Percentiles rank a stretch among this genome's conserved stretches.
phyloP scores from a whole-genome alignment of 176 grass and related monocot genomes.

The Carex cristatella region DNA sequence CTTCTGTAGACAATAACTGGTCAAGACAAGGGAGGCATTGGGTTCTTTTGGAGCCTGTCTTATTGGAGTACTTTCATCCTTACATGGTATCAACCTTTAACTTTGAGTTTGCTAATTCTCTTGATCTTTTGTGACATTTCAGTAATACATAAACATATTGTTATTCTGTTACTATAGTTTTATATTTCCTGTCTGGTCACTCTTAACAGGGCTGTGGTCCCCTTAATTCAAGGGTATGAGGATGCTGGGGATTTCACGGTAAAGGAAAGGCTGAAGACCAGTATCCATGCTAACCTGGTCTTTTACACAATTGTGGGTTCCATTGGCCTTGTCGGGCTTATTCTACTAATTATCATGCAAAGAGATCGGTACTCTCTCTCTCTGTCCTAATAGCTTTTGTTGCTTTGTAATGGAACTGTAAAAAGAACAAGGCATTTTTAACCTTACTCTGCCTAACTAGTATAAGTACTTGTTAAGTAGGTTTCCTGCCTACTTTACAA shows the following conservation, averaged over 20 bases:
- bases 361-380: constrained; percentile 54
- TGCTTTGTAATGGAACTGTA: constrained; percentile 6
- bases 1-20: constrained; percentile 55
- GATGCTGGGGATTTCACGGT: constrained; percentile 97
- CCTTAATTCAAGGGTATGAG: constrained; percentile 96
- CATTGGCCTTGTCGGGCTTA: constrained; percentile 86
- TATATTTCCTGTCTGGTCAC: constrained; percentile 6
- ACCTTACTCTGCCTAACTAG: neutral
- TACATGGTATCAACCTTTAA: constrained; percentile 54
- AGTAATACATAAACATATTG: constrained; percentile 3
- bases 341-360: constrained; percentile 89
- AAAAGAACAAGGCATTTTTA: neutral
- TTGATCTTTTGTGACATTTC: neutral
- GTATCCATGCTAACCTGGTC: constrained; percentile 84
- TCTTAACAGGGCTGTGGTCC: constrained; percentile 95
- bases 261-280: constrained; percentile 95
- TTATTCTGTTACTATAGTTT: neutral
- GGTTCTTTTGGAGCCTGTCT: constrained; percentile 98
- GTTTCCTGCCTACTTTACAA: neutral
- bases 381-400: neutral
- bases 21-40: constrained; percentile 71
- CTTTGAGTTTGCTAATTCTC: constrained; percentile 23
- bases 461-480: neutral
- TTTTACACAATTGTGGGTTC: constrained; percentile 96
- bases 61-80: constrained; percentile 99